A percentile compares a stretch with the other conserved stretches of the same genome.
Conservation (phyloP, 805 yeast genomes). For the Spathaspora girioi region DNA sequence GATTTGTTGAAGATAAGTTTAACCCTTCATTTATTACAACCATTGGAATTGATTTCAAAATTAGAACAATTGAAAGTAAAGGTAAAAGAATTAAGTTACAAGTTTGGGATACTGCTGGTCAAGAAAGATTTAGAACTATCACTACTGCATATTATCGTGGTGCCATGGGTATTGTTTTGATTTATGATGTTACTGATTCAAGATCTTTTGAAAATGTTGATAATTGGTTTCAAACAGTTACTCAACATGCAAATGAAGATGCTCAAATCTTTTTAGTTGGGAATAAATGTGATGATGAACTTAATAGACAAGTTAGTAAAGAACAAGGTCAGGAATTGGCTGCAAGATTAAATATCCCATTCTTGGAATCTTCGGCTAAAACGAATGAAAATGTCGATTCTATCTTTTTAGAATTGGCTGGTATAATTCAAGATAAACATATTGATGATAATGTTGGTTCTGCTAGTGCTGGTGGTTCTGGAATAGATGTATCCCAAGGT, state of each 20-base stretch:
- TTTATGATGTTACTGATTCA: slow-evolving; percentile 83
- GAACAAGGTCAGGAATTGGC: slow-evolving; percentile 93
- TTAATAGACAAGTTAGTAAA: slow-evolving; percentile 76
- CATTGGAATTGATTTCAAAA: slow-evolving; percentile 96
- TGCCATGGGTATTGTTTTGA: slow-evolving; percentile 82
- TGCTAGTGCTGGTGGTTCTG: slow-evolving; percentile 20
- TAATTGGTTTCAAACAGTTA: slow-evolving; percentile 93
- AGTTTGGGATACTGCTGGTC: slow-evolving; percentile 98
- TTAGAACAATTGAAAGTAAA: slow-evolving; percentile 90
- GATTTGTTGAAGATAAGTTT: slow-evolving; percentile 95
- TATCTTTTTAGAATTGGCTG: slow-evolving; percentile 85
- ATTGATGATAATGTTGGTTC: slow-evolving; percentile 35
- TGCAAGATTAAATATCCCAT: slow-evolving; percentile 79
- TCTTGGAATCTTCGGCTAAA: slow-evolving; percentile 95
- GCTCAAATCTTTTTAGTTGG: slow-evolving; percentile 94
- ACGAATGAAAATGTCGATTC: slow-evolving; percentile 89
- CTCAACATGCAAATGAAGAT: slow-evolving; percentile 94
- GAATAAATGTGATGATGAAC: slow-evolving; percentile 90
- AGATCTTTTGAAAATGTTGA: slow-evolving; percentile 89
- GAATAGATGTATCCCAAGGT: slow-evolving; percentile 38
- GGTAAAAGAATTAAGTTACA: slow-evolving; percentile 92
- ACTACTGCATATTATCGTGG: slow-evolving; percentile 92
- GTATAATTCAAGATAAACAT: slow-evolving; percentile 77
- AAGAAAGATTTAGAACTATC: slow-evolving; percentile 90
- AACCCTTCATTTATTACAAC: slow-evolving; percentile 96